Percentiles rank a stretch among this genome's conserved stretches.
Conservation (phyloP, 2,329 filamentous ascomycete species). For the Xylariaceae sp. region DNA sequence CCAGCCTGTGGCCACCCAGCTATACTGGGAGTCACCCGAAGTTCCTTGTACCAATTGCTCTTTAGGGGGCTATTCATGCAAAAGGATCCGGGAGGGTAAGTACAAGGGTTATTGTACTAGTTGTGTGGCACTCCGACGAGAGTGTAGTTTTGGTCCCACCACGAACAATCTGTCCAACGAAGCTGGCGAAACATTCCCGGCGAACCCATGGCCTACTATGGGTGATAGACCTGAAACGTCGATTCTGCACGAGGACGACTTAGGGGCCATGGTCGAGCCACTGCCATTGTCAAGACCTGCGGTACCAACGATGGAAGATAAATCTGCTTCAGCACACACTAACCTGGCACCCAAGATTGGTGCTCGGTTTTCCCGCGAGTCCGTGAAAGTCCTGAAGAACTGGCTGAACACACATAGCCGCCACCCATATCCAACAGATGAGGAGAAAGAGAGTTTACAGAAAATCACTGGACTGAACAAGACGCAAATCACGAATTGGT, state of each 20-base stretch:
- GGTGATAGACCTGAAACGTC: conserved; percentile 40
- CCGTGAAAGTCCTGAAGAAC: conserved; percentile 74
- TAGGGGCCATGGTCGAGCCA: conserved; percentile 20
- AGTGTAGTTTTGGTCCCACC: conserved; percentile 52
- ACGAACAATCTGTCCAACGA: conserved; percentile 33
- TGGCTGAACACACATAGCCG: conserved; percentile 78
- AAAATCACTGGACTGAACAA: conserved; percentile 75
- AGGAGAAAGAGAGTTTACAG: conserved; percentile 78
- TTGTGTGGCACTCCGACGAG: conserved; percentile 55
- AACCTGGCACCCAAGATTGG: conserved; percentile 56
- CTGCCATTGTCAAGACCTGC: conserved; percentile 15
- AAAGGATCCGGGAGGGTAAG: conserved; percentile 55
- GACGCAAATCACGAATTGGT: conserved; percentile 86
- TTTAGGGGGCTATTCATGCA: conserved; percentile 54
- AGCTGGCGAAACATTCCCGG: conserved; percentile 36
- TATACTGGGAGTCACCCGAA: conserved; percentile 42
- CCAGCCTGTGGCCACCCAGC: conserved; percentile 26
- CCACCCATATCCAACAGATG: conserved; percentile 84
- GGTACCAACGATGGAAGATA: conserved; percentile 20
- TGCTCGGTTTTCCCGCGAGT: conserved; percentile 74
- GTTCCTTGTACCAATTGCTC: conserved; percentile 51
- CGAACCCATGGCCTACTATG: conserved; percentile 43
- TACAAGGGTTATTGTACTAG: conserved; percentile 59
- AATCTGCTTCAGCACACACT: conserved; percentile 26
- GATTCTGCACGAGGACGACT: conserved; percentile 36